Percentiles rank a stretch among this genome's conserved stretches.
These are phyloP conservation scores for Mrakiaceae sp. DNA, from an alignment of 1,284 basidiomycete species.

Conservation along the genomic window DNA sequence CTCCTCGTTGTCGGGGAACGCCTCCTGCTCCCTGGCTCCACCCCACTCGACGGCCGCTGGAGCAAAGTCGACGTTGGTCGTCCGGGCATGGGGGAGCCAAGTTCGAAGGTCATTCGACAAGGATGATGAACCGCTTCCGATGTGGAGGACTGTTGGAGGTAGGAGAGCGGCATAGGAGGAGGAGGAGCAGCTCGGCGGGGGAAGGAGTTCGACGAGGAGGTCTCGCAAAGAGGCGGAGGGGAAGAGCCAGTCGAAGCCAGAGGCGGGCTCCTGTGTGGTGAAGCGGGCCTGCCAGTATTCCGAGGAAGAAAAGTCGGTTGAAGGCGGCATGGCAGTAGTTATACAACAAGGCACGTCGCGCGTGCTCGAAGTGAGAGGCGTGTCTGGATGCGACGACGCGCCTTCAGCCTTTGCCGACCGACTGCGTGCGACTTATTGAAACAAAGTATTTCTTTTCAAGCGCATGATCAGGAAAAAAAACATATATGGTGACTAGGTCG, in stretches of 20 bases:
- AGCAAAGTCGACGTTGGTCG: slow-evolving; percentile 5
- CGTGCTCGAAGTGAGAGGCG: no score
- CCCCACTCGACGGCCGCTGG: background rate
- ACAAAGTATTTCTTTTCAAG: no score
- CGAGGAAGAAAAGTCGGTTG: background rate
- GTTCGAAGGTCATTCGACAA: background rate
- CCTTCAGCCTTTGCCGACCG: no score
- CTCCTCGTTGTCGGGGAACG: background rate
- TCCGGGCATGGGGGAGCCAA: background rate
- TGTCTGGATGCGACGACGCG: no score
- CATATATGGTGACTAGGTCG: no score
- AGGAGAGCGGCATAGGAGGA: background rate
- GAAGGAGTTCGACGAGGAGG: background rate
- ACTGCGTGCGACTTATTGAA: no score
- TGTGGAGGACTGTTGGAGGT: background rate
- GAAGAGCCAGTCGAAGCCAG: slow-evolving; percentile 7
- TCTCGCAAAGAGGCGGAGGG: background rate
- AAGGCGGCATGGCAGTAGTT: no score
- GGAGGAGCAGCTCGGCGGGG: background rate
- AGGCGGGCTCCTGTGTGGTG: background rate
- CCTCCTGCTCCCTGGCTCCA: background rate
- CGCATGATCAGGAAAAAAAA: no score
- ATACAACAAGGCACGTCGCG: no score
- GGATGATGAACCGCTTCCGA: slow-evolving; percentile 1
- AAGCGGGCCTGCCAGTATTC: slow-evolving; percentile 1